These are phyloP conservation scores for Colletotrichum zoysiae DNA, from an alignment of 2,329 filamentous ascomycete species.

Conservation along the genomic window DNA sequence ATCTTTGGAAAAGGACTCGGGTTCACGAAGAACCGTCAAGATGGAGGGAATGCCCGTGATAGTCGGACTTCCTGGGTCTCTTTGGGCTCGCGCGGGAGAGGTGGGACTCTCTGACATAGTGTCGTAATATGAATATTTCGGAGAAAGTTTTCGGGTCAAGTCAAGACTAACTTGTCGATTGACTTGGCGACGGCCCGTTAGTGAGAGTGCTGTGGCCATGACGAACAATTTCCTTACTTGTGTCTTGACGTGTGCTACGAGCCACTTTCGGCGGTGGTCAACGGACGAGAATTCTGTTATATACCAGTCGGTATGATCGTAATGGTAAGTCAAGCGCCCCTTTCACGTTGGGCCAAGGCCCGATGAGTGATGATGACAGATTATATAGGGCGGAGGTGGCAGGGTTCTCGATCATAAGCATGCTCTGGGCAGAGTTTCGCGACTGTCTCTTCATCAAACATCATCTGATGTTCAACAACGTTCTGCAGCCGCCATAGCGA, in stretches of 20 bases:
- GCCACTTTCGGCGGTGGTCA: no score
- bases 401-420: slow-evolving; percentile 32
- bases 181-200: slow-evolving; percentile 9
- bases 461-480: slow-evolving; percentile 32
- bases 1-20: slow-evolving; percentile 28
- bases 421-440: slow-evolving; percentile 31
- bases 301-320: background rate
- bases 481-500: slow-evolving; percentile 27
- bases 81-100: slow-evolving; percentile 9
- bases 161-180: background rate
- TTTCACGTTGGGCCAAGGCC: background rate
- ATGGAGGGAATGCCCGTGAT: slow-evolving; percentile 37
- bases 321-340: background rate
- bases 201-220: background rate
- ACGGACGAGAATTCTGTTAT: background rate
- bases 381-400: slow-evolving; percentile 20
- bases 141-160: background rate
- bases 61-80: slow-evolving; percentile 33
- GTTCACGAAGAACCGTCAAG: slow-evolving; percentile 34
- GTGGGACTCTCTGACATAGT: slow-evolving; percentile 35
- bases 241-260: background rate
- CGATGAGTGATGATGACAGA: slow-evolving; percentile 7
- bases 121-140: background rate
- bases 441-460: slow-evolving; percentile 40
- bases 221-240: background rate